Evolutionary conservation across 129 eudicot species (phyloP).

Genomic region (Mikania micrantha): DNA sequence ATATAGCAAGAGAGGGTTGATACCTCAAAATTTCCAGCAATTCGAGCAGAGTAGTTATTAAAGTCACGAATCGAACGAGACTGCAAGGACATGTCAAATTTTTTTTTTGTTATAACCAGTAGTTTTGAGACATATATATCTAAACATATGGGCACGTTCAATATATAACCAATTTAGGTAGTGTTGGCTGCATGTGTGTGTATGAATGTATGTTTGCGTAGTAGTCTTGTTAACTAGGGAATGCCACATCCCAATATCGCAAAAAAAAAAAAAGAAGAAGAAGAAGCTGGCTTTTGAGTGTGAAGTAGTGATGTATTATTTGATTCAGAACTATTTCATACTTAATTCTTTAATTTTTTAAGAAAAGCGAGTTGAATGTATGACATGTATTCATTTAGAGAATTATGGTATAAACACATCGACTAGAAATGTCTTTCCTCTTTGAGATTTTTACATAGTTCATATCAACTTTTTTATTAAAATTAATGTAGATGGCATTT

Average conservation of each 20-base stretch:
- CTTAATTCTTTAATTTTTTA: no score
- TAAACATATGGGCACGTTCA: neutral
- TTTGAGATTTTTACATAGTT: neutral
- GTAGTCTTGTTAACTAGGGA: no score
- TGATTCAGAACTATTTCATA: no score
- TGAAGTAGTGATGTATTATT: no score
- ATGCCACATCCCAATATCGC: no score
- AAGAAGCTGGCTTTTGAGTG: no score
- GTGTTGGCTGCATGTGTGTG: neutral
- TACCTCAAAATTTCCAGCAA: slow-evolving; percentile 78
- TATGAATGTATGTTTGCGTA: no score
- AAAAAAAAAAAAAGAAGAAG: no score
- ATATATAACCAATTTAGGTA: neutral
- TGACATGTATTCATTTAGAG: neutral
- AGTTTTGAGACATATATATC: neutral
- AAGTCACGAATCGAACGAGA: slow-evolving; percentile 71
- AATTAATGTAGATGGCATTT: neutral
- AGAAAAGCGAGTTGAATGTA: no score
- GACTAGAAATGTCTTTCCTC: neutral
- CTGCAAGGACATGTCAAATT: slow-evolving; percentile 28
- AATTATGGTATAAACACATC: neutral
- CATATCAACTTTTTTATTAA: neutral
- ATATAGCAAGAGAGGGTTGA: neutral
- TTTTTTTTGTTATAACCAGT: neutral
- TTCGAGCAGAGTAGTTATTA: slow-evolving; percentile 63